Percentiles rank a stretch among this genome's conserved stretches.
Conservation (phyloP, 768 basidiomycete genomes). For the Cyathus striatus region DNA sequence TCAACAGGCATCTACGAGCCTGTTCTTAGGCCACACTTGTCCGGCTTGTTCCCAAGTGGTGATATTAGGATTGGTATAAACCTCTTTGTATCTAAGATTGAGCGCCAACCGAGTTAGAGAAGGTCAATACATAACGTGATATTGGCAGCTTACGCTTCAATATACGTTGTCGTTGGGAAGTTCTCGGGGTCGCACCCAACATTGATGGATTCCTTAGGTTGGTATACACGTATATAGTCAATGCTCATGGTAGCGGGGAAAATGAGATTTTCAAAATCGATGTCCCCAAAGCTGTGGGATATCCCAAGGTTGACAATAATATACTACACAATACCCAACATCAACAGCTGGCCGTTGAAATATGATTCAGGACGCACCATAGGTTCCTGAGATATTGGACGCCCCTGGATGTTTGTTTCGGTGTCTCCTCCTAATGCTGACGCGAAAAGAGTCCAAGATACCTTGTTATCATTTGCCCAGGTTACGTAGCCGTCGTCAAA, state of each 20-base stretch:
- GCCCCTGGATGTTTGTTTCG: slow-evolving; percentile 52
- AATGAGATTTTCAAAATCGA: slow-evolving; percentile 64
- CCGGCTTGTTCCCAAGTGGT: slow-evolving; percentile 86
- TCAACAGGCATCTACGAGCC: too few species aligned
- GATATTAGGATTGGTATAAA: slow-evolving; percentile 79
- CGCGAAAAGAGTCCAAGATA: slow-evolving; percentile 67
- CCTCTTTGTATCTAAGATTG: slow-evolving; percentile 43
- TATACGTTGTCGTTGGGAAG: slow-evolving; percentile 81
- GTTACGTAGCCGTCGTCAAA: slow-evolving; percentile 65
- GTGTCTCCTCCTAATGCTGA: slow-evolving; percentile 54
- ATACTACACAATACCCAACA: slow-evolving; percentile 41
- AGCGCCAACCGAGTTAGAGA: background rate
- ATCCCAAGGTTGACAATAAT: slow-evolving; percentile 84
- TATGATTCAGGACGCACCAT: slow-evolving; percentile 44
- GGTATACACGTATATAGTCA: slow-evolving; percentile 92
- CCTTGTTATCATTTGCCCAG: slow-evolving; percentile 63
- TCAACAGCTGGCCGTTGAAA: background rate
- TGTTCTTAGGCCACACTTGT: too few species aligned
- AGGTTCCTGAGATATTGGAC: slow-evolving; percentile 80
- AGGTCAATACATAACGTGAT: slow-evolving; percentile 13
- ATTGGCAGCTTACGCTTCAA: slow-evolving; percentile 45
- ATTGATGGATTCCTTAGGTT: slow-evolving; percentile 62
- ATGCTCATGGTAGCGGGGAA: slow-evolving; percentile 76
- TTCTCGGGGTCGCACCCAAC: slow-evolving; percentile 80
- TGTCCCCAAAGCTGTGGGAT: slow-evolving; percentile 66